A percentile compares a stretch with the other conserved stretches of the same genome.
phyloP scores from a whole-genome alignment of 208 protist species.

The Wallacemonas sp. region DNA sequence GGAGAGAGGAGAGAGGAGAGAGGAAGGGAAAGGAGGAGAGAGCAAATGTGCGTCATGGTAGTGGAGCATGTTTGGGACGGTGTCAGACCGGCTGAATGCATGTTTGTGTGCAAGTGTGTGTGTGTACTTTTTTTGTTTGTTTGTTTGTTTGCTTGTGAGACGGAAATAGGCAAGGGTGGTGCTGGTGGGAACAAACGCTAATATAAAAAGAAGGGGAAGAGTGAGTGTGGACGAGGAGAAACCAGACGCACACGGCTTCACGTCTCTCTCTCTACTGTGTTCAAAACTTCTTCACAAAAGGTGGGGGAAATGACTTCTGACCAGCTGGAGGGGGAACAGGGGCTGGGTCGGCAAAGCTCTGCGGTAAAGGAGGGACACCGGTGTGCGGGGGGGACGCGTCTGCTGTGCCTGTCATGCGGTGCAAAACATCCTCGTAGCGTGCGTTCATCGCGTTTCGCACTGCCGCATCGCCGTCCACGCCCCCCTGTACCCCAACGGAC shows the following conservation, averaged over 20 bases:
- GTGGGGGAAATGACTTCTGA: constrained; percentile 9
- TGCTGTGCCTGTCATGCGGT: not conserved
- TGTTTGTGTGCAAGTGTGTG: no score
- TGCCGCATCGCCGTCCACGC: not conserved
- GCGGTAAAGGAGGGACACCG: not conserved
- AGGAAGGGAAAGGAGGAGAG: not conserved
- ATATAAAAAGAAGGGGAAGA: not conserved
- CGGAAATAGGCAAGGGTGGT: no score
- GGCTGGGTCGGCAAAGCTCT: not conserved
- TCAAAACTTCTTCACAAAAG: constrained; percentile 18
- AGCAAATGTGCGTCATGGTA: not conserved
- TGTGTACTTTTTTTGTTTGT: no score
- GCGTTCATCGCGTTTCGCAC: constrained; percentile 14
- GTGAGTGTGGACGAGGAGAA: not conserved
- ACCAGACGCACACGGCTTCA: constrained; percentile 4
- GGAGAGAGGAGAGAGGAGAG: constrained; percentile 3
- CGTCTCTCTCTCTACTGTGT: not conserved
- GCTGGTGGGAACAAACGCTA: no score
- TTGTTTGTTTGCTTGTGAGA: no score
- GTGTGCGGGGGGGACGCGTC: not conserved
- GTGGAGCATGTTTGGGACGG: no score
- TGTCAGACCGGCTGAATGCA: no score
- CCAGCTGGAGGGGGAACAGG: not conserved
- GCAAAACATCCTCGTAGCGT: constrained; percentile 6
- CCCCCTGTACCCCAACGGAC: not conserved